Base-by-base conservation (phyloP, 2,329 filamentous ascomycete genomes). In the Sclerotinia minor region DNA sequence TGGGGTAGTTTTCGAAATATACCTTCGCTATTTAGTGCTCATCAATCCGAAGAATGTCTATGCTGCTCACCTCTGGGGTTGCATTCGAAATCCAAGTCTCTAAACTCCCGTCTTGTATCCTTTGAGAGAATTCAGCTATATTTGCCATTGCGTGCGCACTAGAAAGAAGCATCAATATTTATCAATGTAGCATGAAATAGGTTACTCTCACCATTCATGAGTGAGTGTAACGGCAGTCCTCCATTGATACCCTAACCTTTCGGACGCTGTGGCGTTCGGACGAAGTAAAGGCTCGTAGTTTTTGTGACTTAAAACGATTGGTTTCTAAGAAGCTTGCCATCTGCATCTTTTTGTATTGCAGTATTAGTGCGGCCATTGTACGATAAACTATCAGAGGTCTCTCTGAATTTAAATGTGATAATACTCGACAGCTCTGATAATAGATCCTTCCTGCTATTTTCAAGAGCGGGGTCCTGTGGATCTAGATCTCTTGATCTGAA, bases 241-340 rank as follows among this genome's bases (percentile, higher is more conserved):
- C 59, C 59, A 63, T 41, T 63, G 59, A 50, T 63, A 63, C 38
- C 29, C n/a, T 15, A 63, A 35, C 8, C 26, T 63, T 24, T 63
- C 59, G 5, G 59, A 50, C n/a, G 45, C 45, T 52, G 59, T 63
- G 19, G 50, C 38, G 38, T 21, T 15, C 2, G n/a, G n/a, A 11
- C 21, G 29, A 13, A 63, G 45, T 50, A 63, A 50, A 26, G 59
- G 59, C 13, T 50, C 32, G 8, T 38, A 49, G 17, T 50, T 63
- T 6, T 2, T 8, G 9, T 41, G 45, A 9, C 21, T 24, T 50
- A 63, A 13, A 26, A 2, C 21, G 4, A 63, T 63, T 21, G 13
- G 15, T 9, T 13, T 7, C 5, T 15, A 49, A 29, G 58, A 11
- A 17, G 6, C 9, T 5, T 3, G 21, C 29, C n/a, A 6, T 24